A percentile compares a stretch with the other conserved stretches of the same genome.
These are phyloP conservation scores for Yarrowia hollandica DNA, from an alignment of 805 yeast genomes.

Conservation along the genomic window DNA sequence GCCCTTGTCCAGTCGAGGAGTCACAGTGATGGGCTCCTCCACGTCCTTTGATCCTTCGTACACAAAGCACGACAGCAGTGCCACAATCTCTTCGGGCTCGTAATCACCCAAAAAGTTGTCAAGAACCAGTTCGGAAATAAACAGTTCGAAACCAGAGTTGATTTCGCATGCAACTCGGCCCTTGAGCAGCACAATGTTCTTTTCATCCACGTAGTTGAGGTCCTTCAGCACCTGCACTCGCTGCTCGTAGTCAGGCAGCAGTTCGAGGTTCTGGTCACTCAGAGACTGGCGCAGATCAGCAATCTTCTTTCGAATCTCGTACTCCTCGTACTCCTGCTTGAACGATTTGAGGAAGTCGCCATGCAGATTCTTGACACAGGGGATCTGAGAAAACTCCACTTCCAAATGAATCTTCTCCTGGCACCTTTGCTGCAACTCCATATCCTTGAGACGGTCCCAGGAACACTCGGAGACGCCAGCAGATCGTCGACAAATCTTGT, in stretches of 20 bases:
- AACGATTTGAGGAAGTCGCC: conserved; percentile 42
- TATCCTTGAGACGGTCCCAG: conserved; percentile 36
- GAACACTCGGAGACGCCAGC: conserved; percentile 1
- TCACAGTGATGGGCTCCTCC: conserved; percentile 63
- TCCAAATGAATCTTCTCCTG: conserved; percentile 32
- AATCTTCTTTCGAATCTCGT: conserved; percentile 53
- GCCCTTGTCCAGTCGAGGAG: conserved; percentile 74
- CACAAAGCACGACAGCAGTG: conserved; percentile 85
- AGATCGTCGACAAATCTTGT: conserved; percentile 6
- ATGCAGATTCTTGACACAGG: conserved; percentile 43
- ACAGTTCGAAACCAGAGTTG: conserved; percentile 79
- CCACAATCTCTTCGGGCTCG: conserved; percentile 96
- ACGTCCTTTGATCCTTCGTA: conserved; percentile 79
- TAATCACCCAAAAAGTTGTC: conserved; percentile 91
- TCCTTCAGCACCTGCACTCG: conserved; percentile 73
- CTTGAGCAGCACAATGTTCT: conserved; percentile 72
- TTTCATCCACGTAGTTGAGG: conserved; percentile 74
- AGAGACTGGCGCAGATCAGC: conserved; percentile 58
- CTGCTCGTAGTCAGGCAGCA: conserved; percentile 92
- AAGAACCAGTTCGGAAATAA: conserved; percentile 81
- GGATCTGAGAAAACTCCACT: background rate
- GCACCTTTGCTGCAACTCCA: conserved; percentile 43
- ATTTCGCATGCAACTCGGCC: conserved; percentile 92
- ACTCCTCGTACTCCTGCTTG: conserved; percentile 49
- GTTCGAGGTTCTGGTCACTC: conserved; percentile 83